These are phyloP conservation scores for Cyphellophora europaea DNA, from an alignment of 2,329 filamentous ascomycete genomes.

Conservation along the genomic window DNA sequence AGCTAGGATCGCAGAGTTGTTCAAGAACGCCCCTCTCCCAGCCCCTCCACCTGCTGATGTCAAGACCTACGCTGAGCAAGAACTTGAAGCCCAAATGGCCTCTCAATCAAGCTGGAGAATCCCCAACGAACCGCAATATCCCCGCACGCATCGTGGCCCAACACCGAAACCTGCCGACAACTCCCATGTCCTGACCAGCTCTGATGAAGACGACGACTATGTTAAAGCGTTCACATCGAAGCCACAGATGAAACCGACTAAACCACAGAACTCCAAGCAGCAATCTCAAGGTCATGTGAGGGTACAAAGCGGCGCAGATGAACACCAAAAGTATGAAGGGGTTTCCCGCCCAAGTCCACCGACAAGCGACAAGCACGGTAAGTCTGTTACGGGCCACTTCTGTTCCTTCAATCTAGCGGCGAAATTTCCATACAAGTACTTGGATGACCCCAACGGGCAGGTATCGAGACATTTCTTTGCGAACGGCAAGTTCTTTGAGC, in stretches of 20 bases:
- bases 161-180: slow-evolving; percentile 3
- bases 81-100: slow-evolving; percentile 8
- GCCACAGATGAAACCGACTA: slow-evolving; percentile 9
- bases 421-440: slow-evolving; percentile 34
- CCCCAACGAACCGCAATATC: slow-evolving; percentile 5
- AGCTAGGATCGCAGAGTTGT: slow-evolving; percentile 12
- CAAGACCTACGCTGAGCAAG: slow-evolving; percentile 5
- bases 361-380: slow-evolving; percentile 6
- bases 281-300: not conserved
- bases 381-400: slow-evolving; percentile 22
- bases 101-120: slow-evolving; percentile 3
- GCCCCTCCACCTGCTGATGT: slow-evolving; percentile 4
- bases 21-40: slow-evolving; percentile 7
- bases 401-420: slow-evolving; percentile 30
- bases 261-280: not conserved
- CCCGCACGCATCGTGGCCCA: slow-evolving; percentile 4
- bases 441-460: slow-evolving; percentile 24
- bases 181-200: slow-evolving; percentile 7
- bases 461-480: slow-evolving; percentile 32
- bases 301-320: not conserved
- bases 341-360: not conserved
- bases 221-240: slow-evolving; percentile 11
- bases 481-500: slow-evolving; percentile 37
- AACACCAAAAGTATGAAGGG: not conserved
- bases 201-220: slow-evolving; percentile 19